These are phyloP conservation scores for Alternaria dauci DNA, from an alignment of 2,329 filamentous ascomycete genomes.

Conservation along the genomic window DNA sequence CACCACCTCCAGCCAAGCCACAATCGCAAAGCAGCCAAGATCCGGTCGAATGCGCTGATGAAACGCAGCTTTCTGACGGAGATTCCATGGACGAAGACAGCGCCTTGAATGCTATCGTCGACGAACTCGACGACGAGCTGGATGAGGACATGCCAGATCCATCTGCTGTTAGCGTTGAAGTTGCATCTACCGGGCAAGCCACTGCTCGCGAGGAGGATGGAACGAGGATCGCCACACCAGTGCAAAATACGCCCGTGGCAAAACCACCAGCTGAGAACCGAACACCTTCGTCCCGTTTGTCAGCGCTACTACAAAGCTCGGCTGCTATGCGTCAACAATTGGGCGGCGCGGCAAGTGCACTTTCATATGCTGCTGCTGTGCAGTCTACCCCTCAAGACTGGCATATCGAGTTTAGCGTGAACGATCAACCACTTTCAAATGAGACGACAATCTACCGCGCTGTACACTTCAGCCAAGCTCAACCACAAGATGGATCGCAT, in stretches of 20 bases:
- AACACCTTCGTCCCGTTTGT: slow-evolving; percentile 41
- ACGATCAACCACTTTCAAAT: slow-evolving; percentile 82
- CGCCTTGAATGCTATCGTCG: slow-evolving; percentile 84
- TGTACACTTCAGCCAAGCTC: slow-evolving; percentile 75
- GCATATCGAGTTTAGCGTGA: slow-evolving; percentile 95
- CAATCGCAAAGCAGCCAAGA: slow-evolving; percentile 53
- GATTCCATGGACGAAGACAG: slow-evolving; percentile 71
- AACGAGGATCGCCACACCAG: slow-evolving; percentile 83
- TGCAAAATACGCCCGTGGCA: slow-evolving; percentile 59
- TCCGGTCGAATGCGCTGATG: slow-evolving; percentile 90
- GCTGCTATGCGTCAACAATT: slow-evolving; percentile 42
- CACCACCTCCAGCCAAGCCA: slow-evolving; percentile 59
- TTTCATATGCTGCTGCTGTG: slow-evolving; percentile 86
- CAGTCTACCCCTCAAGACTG: slow-evolving; percentile 87
- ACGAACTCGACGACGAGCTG: slow-evolving; percentile 83
- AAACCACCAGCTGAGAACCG: slow-evolving; percentile 41
- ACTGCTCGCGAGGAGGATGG: slow-evolving; percentile 93
- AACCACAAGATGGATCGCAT: slow-evolving; percentile 70
- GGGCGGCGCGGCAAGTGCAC: slow-evolving; percentile 59
- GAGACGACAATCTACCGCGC: slow-evolving; percentile 97
- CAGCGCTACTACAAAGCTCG: slow-evolving; percentile 43
- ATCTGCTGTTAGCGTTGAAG: slow-evolving; percentile 89
- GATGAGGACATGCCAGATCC: slow-evolving; percentile 76
- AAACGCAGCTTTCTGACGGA: slow-evolving; percentile 80
- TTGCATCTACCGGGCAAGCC: slow-evolving; percentile 84